Conservation (phyloP, 2,329 filamentous ascomycete genomes). For the Uncinocarpus reesii region DNA sequence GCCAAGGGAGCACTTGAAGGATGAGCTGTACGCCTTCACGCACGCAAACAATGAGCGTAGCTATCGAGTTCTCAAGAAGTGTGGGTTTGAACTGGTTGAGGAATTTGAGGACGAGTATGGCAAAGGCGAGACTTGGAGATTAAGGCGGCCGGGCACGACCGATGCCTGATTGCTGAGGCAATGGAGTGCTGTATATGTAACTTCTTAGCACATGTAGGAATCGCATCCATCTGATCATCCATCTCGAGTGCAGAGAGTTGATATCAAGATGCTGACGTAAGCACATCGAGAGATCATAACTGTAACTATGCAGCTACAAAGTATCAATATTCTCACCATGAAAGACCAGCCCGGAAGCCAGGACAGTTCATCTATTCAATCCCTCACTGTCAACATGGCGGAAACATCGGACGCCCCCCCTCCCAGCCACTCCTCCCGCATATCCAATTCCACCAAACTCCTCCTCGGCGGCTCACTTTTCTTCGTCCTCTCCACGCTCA, state of each 20-base stretch:
- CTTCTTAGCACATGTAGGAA: no score
- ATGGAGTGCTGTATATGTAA: no score
- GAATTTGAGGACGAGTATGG: conserved; percentile 13
- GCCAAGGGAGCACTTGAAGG: not conserved
- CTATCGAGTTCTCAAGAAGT: conserved; percentile 12
- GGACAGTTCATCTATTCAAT: no score
- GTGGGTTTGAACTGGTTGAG: conserved; percentile 10
- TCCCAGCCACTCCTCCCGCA: conserved; percentile 14
- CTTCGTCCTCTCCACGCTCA: conserved; percentile 57
- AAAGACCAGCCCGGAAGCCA: no score
- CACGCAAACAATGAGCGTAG: conserved; percentile 6
- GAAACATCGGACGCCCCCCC: not conserved
- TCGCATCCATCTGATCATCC: no score
- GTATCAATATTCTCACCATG: no score
- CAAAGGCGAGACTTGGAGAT: conserved; percentile 3
- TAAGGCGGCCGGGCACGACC: not conserved
- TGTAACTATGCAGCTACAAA: no score
- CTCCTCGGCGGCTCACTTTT: conserved; percentile 68
- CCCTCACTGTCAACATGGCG: no score
- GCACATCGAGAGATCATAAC: no score
- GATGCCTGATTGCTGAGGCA: not conserved
- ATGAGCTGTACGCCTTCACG: conserved; percentile 4
- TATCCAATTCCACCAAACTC: conserved; percentile 38
- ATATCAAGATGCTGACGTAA: no score
- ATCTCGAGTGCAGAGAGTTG: no score